Conservation (phyloP, 1,284 basidiomycete genomes). For the Ganoderma sinense region DNA sequence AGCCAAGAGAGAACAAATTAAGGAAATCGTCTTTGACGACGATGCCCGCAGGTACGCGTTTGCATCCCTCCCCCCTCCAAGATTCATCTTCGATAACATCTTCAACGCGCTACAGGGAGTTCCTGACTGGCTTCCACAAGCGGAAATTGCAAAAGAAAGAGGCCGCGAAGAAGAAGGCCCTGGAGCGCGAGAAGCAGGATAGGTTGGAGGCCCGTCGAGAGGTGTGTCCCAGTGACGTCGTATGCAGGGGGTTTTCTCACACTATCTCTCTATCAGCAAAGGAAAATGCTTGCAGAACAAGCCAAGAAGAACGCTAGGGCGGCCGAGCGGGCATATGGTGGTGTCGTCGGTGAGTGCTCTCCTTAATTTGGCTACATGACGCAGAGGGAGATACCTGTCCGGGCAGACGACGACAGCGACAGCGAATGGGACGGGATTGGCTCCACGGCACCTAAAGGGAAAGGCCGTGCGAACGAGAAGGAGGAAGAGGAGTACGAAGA, state of each 20-base stretch:
- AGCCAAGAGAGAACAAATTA: slow-evolving; percentile 64
- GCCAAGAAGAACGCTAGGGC: slow-evolving; percentile 73
- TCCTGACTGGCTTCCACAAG: slow-evolving; percentile 88
- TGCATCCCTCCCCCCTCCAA: not conserved
- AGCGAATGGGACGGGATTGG: slow-evolving; percentile 55
- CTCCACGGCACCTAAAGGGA: slow-evolving; percentile 32
- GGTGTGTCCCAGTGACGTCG: slow-evolving; percentile 48
- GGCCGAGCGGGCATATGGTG: slow-evolving; percentile 77
- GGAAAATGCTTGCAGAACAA: slow-evolving; percentile 72
- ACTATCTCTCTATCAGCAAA: slow-evolving; percentile 56
- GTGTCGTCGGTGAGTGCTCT: slow-evolving; percentile 49
- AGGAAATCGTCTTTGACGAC: slow-evolving; percentile 81
- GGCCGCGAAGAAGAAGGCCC: slow-evolving; percentile 70
- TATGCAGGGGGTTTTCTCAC: slow-evolving; percentile 4
- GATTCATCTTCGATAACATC: slow-evolving; percentile 6
- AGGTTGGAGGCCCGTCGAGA: slow-evolving; percentile 72
- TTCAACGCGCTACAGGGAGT: slow-evolving; percentile 60
- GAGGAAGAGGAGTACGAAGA: slow-evolving; percentile 73
- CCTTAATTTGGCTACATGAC: slow-evolving; percentile 22
- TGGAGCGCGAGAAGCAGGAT: slow-evolving; percentile 73
- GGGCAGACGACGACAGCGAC: slow-evolving; percentile 40
- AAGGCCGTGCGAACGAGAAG: slow-evolving; percentile 43
- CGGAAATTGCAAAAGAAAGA: slow-evolving; percentile 82
- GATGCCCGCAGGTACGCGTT: slow-evolving; percentile 67
- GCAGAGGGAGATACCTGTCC: slow-evolving; percentile 22